These are phyloP conservation scores for Paracoccidioides brasiliensis DNA, from an alignment of 2,329 filamentous ascomycete genomes.

Conservation along the genomic window DNA sequence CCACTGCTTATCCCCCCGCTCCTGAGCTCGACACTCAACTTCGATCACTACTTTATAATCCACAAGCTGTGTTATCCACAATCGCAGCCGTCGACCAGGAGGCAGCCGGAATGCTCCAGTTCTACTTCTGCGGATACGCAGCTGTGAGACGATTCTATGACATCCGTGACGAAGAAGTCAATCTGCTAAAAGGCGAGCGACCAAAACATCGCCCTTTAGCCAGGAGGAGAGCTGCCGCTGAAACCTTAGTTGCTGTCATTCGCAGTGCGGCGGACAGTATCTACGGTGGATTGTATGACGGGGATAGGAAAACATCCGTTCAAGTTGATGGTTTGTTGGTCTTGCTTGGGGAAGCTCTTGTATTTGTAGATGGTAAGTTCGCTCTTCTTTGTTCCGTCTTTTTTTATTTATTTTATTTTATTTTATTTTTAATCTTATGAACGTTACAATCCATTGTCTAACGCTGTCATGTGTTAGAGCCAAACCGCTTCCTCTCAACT, in stretches of 20 bases:
- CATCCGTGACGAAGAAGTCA: slow-evolving; percentile 57
- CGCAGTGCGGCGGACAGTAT: slow-evolving; percentile 81
- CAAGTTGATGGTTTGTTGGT: slow-evolving; percentile 77
- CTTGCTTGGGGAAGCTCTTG: slow-evolving; percentile 68
- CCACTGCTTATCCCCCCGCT: slow-evolving; percentile 60
- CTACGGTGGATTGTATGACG: slow-evolving; percentile 77
- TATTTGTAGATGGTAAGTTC: slow-evolving; percentile 52
- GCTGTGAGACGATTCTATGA: slow-evolving; percentile 84
- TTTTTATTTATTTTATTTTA: not conserved
- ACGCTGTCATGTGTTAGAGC: slow-evolving; percentile 20
- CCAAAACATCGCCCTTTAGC: slow-evolving; percentile 41
- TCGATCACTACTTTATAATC: slow-evolving; percentile 54
- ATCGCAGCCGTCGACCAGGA: slow-evolving; percentile 64
- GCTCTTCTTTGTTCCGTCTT: slow-evolving; percentile 5
- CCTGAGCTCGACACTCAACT: slow-evolving; percentile 62
- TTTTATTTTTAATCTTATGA: not conserved
- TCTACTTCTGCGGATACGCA: slow-evolving; percentile 81
- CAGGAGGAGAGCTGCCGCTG: slow-evolving; percentile 56
- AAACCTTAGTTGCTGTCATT: slow-evolving; percentile 69
- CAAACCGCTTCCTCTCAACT: slow-evolving; percentile 49
- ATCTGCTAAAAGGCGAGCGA: slow-evolving; percentile 25
- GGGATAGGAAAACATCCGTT: slow-evolving; percentile 65
- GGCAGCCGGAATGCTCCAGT: slow-evolving; percentile 70
- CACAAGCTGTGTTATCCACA: slow-evolving; percentile 56
- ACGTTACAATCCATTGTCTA: not conserved